phyloP scores from a whole-genome alignment of 495 filamentous ascomycete genomes.

The Neurospora discreta region DNA sequence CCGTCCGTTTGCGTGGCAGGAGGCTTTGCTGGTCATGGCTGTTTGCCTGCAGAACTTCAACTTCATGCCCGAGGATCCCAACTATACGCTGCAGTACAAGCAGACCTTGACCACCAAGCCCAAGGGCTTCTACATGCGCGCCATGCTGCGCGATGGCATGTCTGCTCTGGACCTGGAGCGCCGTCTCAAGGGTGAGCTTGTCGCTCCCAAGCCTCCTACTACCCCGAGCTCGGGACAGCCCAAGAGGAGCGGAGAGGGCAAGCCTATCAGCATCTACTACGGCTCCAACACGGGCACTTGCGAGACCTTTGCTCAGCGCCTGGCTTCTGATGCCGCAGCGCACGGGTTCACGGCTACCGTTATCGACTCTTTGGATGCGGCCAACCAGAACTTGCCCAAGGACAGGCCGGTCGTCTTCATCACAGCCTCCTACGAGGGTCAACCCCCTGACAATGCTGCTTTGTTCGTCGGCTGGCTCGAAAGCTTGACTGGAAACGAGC shows the following conservation, averaged over 20 bases:
- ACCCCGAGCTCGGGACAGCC: slow-evolving; percentile 6
- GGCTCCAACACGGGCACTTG: slow-evolving; percentile 71
- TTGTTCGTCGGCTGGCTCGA: slow-evolving; percentile 59
- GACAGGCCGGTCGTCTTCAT: slow-evolving; percentile 54
- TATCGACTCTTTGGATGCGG: slow-evolving; percentile 49
- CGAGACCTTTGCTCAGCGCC: slow-evolving; percentile 51
- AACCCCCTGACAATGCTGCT: slow-evolving; percentile 63
- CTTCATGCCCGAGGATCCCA: slow-evolving; percentile 43
- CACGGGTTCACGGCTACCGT: slow-evolving; percentile 48
- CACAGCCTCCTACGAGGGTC: slow-evolving; percentile 62
- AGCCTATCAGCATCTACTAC: slow-evolving; percentile 53
- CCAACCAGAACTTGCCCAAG: slow-evolving; percentile 49
- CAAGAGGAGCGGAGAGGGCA: slow-evolving; percentile 11
- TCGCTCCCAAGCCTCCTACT: slow-evolving; percentile 4
- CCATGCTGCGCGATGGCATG: slow-evolving; percentile 45
- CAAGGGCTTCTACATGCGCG: slow-evolving; percentile 59
- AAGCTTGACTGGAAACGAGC: slow-evolving; percentile 35
- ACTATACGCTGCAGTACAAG: slow-evolving; percentile 55
- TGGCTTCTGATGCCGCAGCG: slow-evolving; percentile 45
- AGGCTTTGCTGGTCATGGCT: slow-evolving; percentile 40
- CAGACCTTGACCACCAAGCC: slow-evolving; percentile 71
- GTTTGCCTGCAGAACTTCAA: slow-evolving; percentile 55
- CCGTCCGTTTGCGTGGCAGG: slow-evolving; percentile 54
- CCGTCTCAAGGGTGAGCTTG: slow-evolving; percentile 25
- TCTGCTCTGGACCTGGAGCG: slow-evolving; percentile 47